Base-by-base conservation (phyloP, 1,284 basidiomycete species). In the Microbotryum lychnidis-dioicae region DNA sequence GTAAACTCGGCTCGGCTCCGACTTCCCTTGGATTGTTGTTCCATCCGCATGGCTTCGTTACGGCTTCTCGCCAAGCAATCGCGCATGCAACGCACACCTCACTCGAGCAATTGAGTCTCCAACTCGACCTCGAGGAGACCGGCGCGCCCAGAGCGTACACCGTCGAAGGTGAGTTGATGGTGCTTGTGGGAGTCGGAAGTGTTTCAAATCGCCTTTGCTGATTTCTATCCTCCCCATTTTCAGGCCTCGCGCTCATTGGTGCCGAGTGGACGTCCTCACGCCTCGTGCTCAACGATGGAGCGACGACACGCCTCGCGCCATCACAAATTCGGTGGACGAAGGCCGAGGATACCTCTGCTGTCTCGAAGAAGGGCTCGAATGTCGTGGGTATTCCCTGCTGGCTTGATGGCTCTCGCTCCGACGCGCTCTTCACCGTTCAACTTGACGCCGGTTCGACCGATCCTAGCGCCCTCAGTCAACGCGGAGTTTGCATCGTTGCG, bases 41-140 rank as follows among this genome's bases (percentile, higher is more conserved):
- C 82, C 92, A 90, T 81, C 93, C 93, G 1, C 90, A 93, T 72
- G 91, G 91, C 3, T 96, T 91, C 75, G 82, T 97, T 70, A 96
- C 92, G 1, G 92, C 92, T 1, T 93, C 91, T 2, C 82, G 92
- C 57, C 93, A 97, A 76, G 85, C 87, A 20, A 87, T 92, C 9
- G 92, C 92, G 2, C 91, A 96, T 74, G 81, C 85, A 60, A 91
- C 88, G 77, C 84, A 84, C 66, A 89, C 88, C 85, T 92, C 89
- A 75, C 78, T 97, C 66, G 92, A 97, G 76, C 91, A 89, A n/a
- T 75, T 96, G 67, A 80, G 83, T 59, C 76, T 97, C 50, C 78
- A 84, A 60, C 78, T 97, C 21, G 87, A 89, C 63, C 83, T 96
- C 50, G 89, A 89, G 69, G 80, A 83, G 46, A 84, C 86, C 46